Base-by-base conservation (phyloP, 768 basidiomycete species). In the Leccinum disarticulatum region DNA sequence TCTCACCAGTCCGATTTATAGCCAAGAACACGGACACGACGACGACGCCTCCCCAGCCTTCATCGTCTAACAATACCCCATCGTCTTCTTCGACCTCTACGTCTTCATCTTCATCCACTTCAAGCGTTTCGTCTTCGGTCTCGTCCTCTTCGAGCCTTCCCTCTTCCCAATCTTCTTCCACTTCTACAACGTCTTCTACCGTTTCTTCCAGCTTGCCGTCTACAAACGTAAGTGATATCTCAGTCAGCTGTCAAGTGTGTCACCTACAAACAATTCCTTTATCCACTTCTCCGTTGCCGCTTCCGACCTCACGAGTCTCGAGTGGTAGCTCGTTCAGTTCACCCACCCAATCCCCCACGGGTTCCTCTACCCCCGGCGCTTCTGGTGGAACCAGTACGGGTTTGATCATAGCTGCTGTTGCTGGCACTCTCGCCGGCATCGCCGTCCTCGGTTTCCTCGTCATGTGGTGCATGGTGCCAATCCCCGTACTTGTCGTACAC, bases 391-490 rank as follows among this genome's bases (percentile, higher is more conserved):
- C 75, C 14, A 71, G 59, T 38, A 68, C 73, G 13, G 52, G 69
- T 38, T 61, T 68, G 0, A 67, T 74, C 22, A 55, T 80, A 9
- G 77, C 77, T 13, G 83, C 79, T 46, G 69, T 85, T 38, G 79
- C 75, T 27, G 84, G 80, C 13, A 78, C 75, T 30, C 64, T 86
- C 2, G 68, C 75, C 5, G 83, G 77, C 19, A 61, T 83, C 30
- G 77, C 77, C 9, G 67, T 59, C 43, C 59, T 74, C 28, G 69
- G 75, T 30, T 76, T 83, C 59, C 68, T 77, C 9, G 57, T 83
- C 57, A 77, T 76, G 54, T 83, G 78, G 74, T 77, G 80, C 63
- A 59, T 84, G 59, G 84, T 83, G 60, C 65, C 81, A 64, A 46
- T 51, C 35, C 1, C 47, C 56, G 3, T 2, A 19, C 31, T 28